Conservation (phyloP, 495 filamentous ascomycete genomes). For the Parmelia sp. region DNA sequence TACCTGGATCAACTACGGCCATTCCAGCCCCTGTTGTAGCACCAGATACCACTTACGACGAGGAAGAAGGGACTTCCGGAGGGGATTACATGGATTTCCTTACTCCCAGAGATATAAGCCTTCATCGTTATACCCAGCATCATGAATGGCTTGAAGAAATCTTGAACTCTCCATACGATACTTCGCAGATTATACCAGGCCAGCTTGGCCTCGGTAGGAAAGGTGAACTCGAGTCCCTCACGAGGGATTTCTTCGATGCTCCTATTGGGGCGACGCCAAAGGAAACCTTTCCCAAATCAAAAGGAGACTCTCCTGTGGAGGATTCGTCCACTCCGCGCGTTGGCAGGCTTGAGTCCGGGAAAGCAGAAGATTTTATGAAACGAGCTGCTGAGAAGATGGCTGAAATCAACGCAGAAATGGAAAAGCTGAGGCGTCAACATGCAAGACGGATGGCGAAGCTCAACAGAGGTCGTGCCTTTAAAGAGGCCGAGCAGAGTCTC, state of each 20-base stretch:
- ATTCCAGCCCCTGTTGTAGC: constrained; percentile 16
- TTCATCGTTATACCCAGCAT: constrained; percentile 80
- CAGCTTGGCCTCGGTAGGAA: constrained; percentile 82
- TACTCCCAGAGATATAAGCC: constrained; percentile 80
- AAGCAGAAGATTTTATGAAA: constrained; percentile 71
- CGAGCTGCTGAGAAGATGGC: constrained; percentile 59
- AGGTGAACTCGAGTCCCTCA: constrained; percentile 75
- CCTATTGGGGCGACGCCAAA: constrained; percentile 34
- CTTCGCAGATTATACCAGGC: constrained; percentile 74
- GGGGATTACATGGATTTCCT: constrained; percentile 85
- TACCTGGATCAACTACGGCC: constrained; percentile 15
- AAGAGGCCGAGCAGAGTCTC: constrained; percentile 57
- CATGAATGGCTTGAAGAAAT: constrained; percentile 99
- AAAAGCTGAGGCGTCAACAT: constrained; percentile 73
- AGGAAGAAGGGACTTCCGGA: constrained; percentile 78
- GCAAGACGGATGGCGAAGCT: constrained; percentile 66
- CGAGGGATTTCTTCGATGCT: constrained; percentile 70
- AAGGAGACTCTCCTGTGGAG: constrained; percentile 31
- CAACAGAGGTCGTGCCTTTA: constrained; percentile 56
- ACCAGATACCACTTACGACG: constrained; percentile 47
- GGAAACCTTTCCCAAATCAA: constrained; percentile 20
- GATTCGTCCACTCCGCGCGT: constrained; percentile 43
- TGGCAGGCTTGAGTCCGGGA: constrained; percentile 56
- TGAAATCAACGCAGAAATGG: constrained; percentile 68
- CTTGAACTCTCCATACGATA: constrained; percentile 77